Conservation (phyloP, 1,284 basidiomycete genomes). For the Megacollybia platyphylla region DNA sequence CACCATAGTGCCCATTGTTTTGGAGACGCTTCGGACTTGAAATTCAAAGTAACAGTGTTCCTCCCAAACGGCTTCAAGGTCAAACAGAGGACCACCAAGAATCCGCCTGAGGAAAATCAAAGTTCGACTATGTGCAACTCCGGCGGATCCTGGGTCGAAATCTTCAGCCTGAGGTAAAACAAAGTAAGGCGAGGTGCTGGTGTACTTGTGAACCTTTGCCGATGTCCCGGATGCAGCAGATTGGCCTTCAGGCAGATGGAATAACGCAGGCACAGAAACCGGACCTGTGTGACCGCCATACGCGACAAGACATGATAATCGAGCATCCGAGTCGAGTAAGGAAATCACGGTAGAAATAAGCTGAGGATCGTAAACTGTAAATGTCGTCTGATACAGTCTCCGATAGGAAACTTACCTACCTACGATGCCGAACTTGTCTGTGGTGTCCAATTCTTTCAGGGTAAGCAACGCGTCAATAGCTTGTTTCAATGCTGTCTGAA, state of each 20-base stretch:
- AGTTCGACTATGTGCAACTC: constrained; percentile 27
- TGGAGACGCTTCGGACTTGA: constrained; percentile 31
- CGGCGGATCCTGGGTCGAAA: constrained; percentile 24
- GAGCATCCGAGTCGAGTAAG: constrained; percentile 14
- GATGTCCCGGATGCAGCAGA: constrained; percentile 4
- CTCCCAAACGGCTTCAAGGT: constrained; percentile 40
- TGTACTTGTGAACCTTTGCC: constrained; percentile 14
- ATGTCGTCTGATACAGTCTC: not conserved
- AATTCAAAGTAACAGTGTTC: constrained; percentile 40
- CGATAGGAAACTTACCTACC: constrained; percentile 14
- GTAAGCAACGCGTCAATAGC: constrained; percentile 18
- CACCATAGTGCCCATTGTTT: constrained; percentile 44
- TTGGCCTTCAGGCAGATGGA: constrained; percentile 13
- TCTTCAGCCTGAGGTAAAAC: constrained; percentile 22
- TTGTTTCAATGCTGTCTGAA: constrained; percentile 15
- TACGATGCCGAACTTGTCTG: constrained; percentile 26
- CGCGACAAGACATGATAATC: constrained; percentile 19
- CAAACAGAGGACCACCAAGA: constrained; percentile 30
- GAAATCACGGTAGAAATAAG: constrained; percentile 14
- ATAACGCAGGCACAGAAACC: constrained; percentile 15
- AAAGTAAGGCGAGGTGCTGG: constrained; percentile 20
- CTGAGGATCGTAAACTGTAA: constrained; percentile 22
- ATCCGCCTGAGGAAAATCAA: constrained; percentile 27
- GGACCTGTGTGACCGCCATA: constrained; percentile 14
- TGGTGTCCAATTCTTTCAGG: constrained; percentile 22